Evolutionary conservation across 2,329 filamentous ascomycete genomes (phyloP), one percentile per base, ranked within the genome.

Genomic region (Aspergillus fischeri): DNA sequence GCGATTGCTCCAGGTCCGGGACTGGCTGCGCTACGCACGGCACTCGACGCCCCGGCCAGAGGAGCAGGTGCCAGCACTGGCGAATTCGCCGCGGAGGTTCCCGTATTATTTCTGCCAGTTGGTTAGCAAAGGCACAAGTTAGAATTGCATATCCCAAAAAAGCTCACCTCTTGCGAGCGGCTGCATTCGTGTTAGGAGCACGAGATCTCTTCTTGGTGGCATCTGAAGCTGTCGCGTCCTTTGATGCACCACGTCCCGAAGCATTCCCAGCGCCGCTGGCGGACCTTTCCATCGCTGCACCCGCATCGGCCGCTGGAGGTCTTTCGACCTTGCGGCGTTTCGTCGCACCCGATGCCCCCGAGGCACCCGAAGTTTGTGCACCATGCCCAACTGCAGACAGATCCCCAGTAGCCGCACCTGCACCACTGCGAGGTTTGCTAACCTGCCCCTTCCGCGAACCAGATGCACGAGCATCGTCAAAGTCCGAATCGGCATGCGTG

Each of bases 321-420:
- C 90, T 90, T 66, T 96, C 91, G 2, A 90, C 86, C 75, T 92
- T 95, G 63, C 92, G 86, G 67, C 91, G 84, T 77, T 96, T 96
- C 24, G 80, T 77, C 60, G 82, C 84, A 21, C 80, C 73, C 4
- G 77, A 67, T 32, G 77, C 67, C 9, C 81, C 80, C 59, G 84
- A 83, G 50, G 84, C 80, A 57, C 90, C 89, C 21, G 61, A 56
- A 29, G 44, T 53, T 14, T 27, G 44, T 25, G 44, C 24, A 47
- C 44, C 24, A 53, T 61, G 60, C 11, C 57, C 59, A 11, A 51
- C 28, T 10, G 67, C 60, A 44, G 64, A 57, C 44, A 41, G 54
- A 20, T 60, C 60, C 28, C 63, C 73, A 44, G 66, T 70, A 25
- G 59, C 53, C 21, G 58, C 59, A 48, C 63, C 60, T 21, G 63